Percentiles rank a stretch among this genome's conserved stretches.
These are phyloP conservation scores for Wickerhamomyces hampshirensis DNA, from an alignment of 805 yeast genomes.

Conservation along the genomic window DNA sequence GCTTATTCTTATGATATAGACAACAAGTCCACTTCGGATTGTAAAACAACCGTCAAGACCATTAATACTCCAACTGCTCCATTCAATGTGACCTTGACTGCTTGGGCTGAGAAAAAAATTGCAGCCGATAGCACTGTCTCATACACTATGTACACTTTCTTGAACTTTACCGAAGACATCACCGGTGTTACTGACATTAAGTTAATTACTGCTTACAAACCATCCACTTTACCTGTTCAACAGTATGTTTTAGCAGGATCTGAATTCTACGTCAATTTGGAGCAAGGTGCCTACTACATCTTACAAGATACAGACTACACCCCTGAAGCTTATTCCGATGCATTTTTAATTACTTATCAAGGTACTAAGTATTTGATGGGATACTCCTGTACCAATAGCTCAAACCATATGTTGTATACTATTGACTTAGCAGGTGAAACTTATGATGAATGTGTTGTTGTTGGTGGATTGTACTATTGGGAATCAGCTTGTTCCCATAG, in stretches of 20 bases:
- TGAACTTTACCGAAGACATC: slow-evolving; percentile 17
- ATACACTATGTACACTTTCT: slow-evolving; percentile 8
- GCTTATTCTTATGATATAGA: slow-evolving; percentile 5
- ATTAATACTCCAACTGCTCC: slow-evolving; percentile 4
- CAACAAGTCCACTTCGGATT: slow-evolving; percentile 6
- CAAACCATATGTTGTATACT: not conserved
- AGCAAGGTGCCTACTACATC: slow-evolving; percentile 14
- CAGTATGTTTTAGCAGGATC: slow-evolving; percentile 1
- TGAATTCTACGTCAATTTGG: slow-evolving; percentile 13
- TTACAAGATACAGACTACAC: not conserved
- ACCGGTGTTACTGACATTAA: slow-evolving; percentile 15
- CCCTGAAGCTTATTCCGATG: slow-evolving; percentile 2
- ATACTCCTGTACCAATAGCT: slow-evolving; percentile 4
- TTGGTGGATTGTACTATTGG: slow-evolving; percentile 3
- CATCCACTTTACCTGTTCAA: not conserved
- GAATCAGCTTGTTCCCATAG: slow-evolving; percentile 2
- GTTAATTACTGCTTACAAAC: slow-evolving; percentile 7
- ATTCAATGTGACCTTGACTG: slow-evolving; percentile 3
- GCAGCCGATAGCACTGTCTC: not conserved
- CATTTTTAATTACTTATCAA: slow-evolving; percentile 4
- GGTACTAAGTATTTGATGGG: slow-evolving; percentile 8
- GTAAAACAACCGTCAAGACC: slow-evolving; percentile 5
- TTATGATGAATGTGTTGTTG: slow-evolving; percentile 7
- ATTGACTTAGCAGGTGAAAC: slow-evolving; percentile 1
- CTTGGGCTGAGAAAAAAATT: slow-evolving; percentile 7